phyloP scores from a whole-genome alignment of 2,329 filamentous ascomycete species.

The Colletotrichum agaves region DNA sequence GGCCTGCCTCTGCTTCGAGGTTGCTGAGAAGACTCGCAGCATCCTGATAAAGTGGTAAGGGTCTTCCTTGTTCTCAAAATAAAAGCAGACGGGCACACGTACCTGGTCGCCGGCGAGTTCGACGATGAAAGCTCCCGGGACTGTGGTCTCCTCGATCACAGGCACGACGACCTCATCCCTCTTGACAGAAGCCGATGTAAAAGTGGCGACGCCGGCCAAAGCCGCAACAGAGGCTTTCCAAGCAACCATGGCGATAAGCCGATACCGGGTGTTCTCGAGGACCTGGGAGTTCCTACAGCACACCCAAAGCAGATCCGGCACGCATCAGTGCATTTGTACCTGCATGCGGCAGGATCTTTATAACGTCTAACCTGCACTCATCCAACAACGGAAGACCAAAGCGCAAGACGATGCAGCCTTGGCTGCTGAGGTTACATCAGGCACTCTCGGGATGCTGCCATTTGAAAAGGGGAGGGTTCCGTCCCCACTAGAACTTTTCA shows the following conservation, averaged over 20 bases:
- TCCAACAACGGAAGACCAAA: too few species aligned
- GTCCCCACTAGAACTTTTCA: background rate
- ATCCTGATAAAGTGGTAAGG: constrained; percentile 2
- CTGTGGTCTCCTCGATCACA: constrained; percentile 34
- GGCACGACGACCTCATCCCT: background rate
- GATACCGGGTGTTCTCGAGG: background rate
- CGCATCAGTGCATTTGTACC: background rate
- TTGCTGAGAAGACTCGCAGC: constrained; percentile 25
- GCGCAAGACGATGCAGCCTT: background rate
- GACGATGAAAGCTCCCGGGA: constrained; percentile 64
- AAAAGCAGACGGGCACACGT: constrained; percentile 32
- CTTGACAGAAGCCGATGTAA: constrained; percentile 4
- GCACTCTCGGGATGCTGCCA: background rate
- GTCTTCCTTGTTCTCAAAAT: background rate
- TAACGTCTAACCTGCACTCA: background rate
- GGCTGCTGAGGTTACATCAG: constrained; percentile 9
- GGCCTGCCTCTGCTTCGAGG: constrained; percentile 28
- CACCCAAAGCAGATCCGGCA: background rate
- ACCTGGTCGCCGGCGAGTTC: constrained; percentile 63
- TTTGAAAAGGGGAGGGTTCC: background rate
- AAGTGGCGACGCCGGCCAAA: constrained; percentile 5
- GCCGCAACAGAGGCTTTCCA: constrained; percentile 18
- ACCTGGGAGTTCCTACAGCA: background rate
- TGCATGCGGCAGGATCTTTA: background rate
- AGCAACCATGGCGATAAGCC: constrained; percentile 5